Percentiles rank a stretch among this genome's conserved stretches.
Conservation (phyloP, 352 stramenopile genomes). For the Phytophthora pluvialis region DNA sequence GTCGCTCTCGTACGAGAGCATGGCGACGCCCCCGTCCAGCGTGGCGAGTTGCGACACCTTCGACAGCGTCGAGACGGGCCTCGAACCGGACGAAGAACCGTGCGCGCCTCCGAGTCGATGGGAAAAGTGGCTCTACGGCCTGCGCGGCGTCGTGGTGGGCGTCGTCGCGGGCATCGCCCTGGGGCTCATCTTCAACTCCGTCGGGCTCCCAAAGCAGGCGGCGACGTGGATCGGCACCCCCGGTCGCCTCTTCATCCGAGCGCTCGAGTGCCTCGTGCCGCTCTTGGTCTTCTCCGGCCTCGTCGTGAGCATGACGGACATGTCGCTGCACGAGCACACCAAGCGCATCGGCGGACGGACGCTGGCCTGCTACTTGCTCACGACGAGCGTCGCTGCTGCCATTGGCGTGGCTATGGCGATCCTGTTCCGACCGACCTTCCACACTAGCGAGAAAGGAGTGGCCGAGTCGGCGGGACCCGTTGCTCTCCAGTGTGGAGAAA, state of each 20-base stretch:
- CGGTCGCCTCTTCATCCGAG: slow-evolving; percentile 56
- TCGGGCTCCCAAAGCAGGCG: slow-evolving; percentile 22
- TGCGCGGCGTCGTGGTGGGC: slow-evolving; percentile 42
- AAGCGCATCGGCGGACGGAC: slow-evolving; percentile 38
- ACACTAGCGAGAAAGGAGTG: slow-evolving; percentile 18
- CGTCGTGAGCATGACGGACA: slow-evolving; percentile 50
- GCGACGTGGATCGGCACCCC: slow-evolving; percentile 46
- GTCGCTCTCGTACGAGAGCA: slow-evolving; percentile 31
- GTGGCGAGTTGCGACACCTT: slow-evolving; percentile 22
- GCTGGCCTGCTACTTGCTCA: slow-evolving; percentile 43
- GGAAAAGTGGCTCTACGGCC: slow-evolving; percentile 36
- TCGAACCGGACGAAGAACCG: slow-evolving; percentile 23
- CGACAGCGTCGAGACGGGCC: slow-evolving; percentile 22
- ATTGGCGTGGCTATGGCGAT: slow-evolving; percentile 43
- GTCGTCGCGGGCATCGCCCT: slow-evolving; percentile 21
- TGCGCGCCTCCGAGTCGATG: slow-evolving; percentile 11
- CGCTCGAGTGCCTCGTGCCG: slow-evolving; percentile 52
- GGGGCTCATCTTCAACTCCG: slow-evolving; percentile 33
- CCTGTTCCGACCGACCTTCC: slow-evolving; percentile 44
- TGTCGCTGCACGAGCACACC: slow-evolving; percentile 45
- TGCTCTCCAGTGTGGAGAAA: slow-evolving; percentile 31
- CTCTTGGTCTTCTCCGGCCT: slow-evolving; percentile 55
- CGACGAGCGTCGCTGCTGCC: slow-evolving; percentile 36
- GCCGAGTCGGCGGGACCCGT: slow-evolving; percentile 17
- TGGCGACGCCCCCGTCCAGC: slow-evolving; percentile 24